phyloP scores from a whole-genome alignment of 805 yeast species.

The Myxozyma geophila region DNA sequence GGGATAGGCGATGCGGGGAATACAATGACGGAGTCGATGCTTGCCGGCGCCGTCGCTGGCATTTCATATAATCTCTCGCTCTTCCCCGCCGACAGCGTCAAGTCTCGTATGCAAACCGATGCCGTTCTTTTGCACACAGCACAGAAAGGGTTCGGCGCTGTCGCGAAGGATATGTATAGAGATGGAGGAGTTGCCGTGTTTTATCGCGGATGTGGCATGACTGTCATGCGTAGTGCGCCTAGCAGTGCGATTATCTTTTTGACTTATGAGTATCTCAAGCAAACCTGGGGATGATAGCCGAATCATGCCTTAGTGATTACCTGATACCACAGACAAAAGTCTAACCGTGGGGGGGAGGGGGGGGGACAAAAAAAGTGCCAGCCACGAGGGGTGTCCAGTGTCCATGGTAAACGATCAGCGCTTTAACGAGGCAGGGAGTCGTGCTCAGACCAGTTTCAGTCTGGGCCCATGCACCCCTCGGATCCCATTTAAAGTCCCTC shows the following conservation, averaged over 20 bases:
- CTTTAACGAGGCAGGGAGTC: no score
- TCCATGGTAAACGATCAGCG: no score
- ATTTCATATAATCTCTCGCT: conserved; percentile 75
- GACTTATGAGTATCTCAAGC: conserved; percentile 59
- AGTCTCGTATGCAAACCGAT: conserved; percentile 79
- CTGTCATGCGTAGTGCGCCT: conserved; percentile 80
- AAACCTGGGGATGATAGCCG: conserved; percentile 7
- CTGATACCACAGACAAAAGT: background rate
- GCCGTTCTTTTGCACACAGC: conserved; percentile 42
- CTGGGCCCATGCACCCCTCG: background rate
- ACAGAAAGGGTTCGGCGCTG: conserved; percentile 46
- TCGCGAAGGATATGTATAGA: conserved; percentile 50
- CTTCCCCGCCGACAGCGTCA: conserved; percentile 89
- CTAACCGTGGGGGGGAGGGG: background rate
- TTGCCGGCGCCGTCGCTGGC: conserved; percentile 89
- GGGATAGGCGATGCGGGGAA: conserved; percentile 33
- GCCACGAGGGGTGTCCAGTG: no score
- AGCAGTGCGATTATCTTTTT: conserved; percentile 87
- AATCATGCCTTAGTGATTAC: background rate
- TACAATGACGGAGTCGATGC: conserved; percentile 59
- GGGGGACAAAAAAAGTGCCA: background rate
- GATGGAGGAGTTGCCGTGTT: conserved; percentile 71
- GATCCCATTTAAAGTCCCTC: no score
- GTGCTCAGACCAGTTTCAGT: no score
- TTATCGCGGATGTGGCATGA: conserved; percentile 83